Evolutionary conservation across 148 eudicot genomes (phyloP), one percentile per base, ranked within the genome.

Genomic region (Fagopyrum homotropicum): DNA sequence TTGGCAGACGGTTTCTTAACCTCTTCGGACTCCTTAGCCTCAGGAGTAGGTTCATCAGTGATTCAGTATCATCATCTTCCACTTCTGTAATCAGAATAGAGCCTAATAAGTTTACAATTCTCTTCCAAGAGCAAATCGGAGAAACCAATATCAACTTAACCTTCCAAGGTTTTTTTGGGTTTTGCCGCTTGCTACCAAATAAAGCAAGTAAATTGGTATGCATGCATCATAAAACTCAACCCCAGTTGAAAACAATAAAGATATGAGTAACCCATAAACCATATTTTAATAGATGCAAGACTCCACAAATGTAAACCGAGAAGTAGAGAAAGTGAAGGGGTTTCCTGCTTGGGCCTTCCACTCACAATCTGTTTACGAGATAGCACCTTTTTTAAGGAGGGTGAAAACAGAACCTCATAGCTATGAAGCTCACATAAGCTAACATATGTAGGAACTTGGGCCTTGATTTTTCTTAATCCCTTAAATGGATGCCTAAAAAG

Each of bases 261-360:
- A n/a, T n/a, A n/a, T n/a, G n/a, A n/a, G n/a, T n/a, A n/a, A n/a
- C n/a, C n/a, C n/a, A n/a, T n/a, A n/a, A n/a, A n/a, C n/a, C n/a
- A n/a, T n/a, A n/a, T n/a, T n/a, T n/a, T n/a, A n/a, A n/a, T n/a
- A n/a, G n/a, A n/a, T n/a, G n/a, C n/a, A n/a, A n/a, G n/a, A n/a
- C n/a, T n/a, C n/a, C n/a, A n/a, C n/a, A n/a, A n/a, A n/a, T n/a
- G n/a, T n/a, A n/a, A n/a, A n/a, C n/a, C n/a, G n/a, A n/a, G n/a
- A n/a, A n/a, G n/a, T n/a, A n/a, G n/a, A n/a, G n/a, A n/a, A n/a
- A n/a, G n/a, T n/a, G n/a, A n/a, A n/a, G n/a, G 86, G 81, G 63
- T 88, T 88, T 16, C 93, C 93, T 2, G 88, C 89, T 79, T 86
- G 91, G 6, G 87, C 86, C 76, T 88, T 89, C 83, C 85, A 82